phyloP scores from a whole-genome alignment of 768 basidiomycete species.

The Hygrocybe punicea region DNA sequence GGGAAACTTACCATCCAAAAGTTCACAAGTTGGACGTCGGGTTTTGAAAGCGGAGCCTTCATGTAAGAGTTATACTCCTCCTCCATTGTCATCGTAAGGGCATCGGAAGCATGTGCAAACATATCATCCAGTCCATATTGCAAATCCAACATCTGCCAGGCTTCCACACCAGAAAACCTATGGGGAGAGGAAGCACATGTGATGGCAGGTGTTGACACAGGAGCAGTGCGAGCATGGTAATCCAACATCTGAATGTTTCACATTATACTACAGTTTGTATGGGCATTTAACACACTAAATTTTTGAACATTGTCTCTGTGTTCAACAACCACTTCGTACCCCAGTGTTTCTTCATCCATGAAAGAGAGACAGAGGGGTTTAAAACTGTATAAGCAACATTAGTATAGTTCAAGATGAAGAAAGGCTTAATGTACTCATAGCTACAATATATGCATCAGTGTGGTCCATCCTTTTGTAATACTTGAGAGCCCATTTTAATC shows the following conservation, averaged over 20 bases:
- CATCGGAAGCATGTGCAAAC: neutral
- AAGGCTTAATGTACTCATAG: slow-evolving; percentile 6
- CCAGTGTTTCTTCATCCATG: slow-evolving; percentile 19
- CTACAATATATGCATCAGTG: slow-evolving; percentile 11
- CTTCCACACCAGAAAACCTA: neutral
- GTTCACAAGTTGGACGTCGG: neutral
- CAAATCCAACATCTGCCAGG: neutral
- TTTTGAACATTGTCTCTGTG: slow-evolving; percentile 12
- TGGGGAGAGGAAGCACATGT: neutral
- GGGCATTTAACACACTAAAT: slow-evolving; percentile 4
- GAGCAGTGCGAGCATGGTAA: neutral
- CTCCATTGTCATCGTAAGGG: neutral
- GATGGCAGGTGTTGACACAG: no score
- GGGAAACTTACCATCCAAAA: slow-evolving; percentile 1
- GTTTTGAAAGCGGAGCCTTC: neutral
- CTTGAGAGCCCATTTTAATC: slow-evolving; percentile 10
- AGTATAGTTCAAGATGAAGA: neutral
- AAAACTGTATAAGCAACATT: slow-evolving; percentile 10
- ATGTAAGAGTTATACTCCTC: slow-evolving; percentile 2
- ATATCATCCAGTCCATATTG: slow-evolving; percentile 7
- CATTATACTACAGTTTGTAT: neutral
- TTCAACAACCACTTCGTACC: slow-evolving; percentile 8
- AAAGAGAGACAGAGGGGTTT: slow-evolving; percentile 14
- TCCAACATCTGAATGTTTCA: neutral
- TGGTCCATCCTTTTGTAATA: slow-evolving; percentile 11